Conservation (phyloP, 2,329 filamentous ascomycete species). For the Paraphaeosphaeria sporulosa region DNA sequence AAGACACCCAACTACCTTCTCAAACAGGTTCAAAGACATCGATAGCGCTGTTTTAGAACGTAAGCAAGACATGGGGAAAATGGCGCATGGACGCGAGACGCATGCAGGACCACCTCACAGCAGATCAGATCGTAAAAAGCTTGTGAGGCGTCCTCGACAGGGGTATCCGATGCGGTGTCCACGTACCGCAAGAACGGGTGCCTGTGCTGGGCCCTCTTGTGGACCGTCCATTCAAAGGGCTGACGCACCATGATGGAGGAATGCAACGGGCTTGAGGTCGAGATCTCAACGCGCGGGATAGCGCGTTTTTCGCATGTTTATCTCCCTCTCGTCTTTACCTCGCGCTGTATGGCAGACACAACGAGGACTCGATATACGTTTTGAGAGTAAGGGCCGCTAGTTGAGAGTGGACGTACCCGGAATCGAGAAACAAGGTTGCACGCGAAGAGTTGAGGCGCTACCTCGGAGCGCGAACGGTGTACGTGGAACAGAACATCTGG, state of each 20-base stretch:
- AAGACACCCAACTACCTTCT: background rate
- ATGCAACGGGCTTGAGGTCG: background rate
- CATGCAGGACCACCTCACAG: background rate
- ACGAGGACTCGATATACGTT: background rate
- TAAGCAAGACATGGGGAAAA: background rate
- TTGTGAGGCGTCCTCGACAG: background rate
- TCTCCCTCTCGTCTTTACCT: background rate
- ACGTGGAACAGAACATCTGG: conserved; percentile 1
- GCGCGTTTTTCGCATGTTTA: too few species aligned
- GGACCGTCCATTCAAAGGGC: background rate
- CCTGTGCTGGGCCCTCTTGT: background rate
- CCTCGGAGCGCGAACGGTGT: background rate
- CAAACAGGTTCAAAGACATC: background rate
- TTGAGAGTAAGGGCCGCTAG: background rate
- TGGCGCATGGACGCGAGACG: background rate
- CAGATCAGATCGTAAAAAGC: background rate
- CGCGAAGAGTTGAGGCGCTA: conserved; percentile 7
- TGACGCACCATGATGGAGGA: conserved; percentile 5
- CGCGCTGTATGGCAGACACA: background rate
- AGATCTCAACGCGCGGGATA: background rate
- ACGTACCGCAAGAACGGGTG: background rate
- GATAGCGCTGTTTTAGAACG: background rate
- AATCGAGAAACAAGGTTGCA: conserved; percentile 6
- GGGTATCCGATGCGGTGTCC: conserved; percentile 2
- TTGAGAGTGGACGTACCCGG: background rate